A percentile compares a stretch with the other conserved stretches of the same genome.
Conservation (phyloP, 2,329 filamentous ascomycete species). For the Phoma sp. region DNA sequence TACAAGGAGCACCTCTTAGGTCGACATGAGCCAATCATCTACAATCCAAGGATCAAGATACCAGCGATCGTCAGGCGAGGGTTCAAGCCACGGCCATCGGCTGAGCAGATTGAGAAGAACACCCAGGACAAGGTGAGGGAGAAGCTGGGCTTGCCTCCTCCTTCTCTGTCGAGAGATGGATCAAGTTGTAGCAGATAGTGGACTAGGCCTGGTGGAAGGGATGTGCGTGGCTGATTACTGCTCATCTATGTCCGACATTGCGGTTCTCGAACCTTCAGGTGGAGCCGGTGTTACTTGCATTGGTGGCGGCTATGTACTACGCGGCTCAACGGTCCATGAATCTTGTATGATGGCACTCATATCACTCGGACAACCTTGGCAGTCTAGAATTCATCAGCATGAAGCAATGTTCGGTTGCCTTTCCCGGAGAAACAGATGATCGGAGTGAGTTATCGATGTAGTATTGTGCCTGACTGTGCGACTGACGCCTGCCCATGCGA, state of each 20-base stretch:
- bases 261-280: not conserved
- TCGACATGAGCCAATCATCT: constrained; percentile 12
- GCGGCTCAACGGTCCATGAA: constrained; percentile 5
- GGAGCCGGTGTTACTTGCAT: not conserved
- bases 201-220: not conserved
- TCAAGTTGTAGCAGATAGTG: not conserved
- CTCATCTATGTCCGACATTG: not conserved
- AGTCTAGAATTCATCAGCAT: not conserved
- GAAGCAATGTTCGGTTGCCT: constrained; percentile 1
- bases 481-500: constrained; percentile 13
- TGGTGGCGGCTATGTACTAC: constrained; percentile 8
- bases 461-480: constrained; percentile 13
- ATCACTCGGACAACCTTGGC: not conserved
- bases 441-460: constrained; percentile 13
- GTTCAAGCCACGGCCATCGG: constrained; percentile 14
- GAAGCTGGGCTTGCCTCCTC: not conserved
- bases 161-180: not conserved
- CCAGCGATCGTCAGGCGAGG: constrained; percentile 10
- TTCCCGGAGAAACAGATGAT: constrained; percentile 2
- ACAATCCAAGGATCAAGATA: constrained; percentile 14
- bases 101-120: constrained; percentile 9
- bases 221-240: not conserved
- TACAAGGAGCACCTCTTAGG: constrained; percentile 21
- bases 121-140: constrained; percentile 12
- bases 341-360: not conserved